Evolutionary conservation across 139 green algal genomes (phyloP), one percentile per base, ranked within the genome.

Genomic region (Chlorella sp.): DNA sequence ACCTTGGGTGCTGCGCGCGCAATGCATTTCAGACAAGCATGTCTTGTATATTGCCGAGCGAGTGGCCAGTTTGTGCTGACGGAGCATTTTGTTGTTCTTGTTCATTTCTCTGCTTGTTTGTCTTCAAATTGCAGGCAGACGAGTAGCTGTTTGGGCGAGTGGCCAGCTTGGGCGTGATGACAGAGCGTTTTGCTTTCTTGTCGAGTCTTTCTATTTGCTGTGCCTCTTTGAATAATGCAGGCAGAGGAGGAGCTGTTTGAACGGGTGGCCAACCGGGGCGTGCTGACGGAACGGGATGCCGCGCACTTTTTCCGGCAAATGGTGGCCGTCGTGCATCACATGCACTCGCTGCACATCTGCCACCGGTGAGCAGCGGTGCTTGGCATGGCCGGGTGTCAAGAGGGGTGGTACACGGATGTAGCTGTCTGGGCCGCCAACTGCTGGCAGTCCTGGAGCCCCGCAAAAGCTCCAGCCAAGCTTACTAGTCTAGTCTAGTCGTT

Each of bases 241-340:
- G 48, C 48, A 57, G 48, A 57, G 48, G 93, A 92, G 18, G 87
- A 95, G 86, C 71, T 95, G 42, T 92, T 92, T 82, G 87, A 95
- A 42, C 48, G 78, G 36, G 89, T 95, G 28, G 81, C 81, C 18
- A 37, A 37, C n/a, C 60, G 85, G 28, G 76, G 71, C 34, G 78
- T 61, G 83, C 89, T 92, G 42, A 90, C 84, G 34, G 93, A 95
- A 69, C 81, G 81, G 0, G 68, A 83, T 24, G 84, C 88, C 19
- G 91, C 91, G 14, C 66, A 79, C 9, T 82, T 92, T 32, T 93
- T 96, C 60, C 79, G 86, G 3, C 60, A 84, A 40, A 86, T 94
- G 80, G 79, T 93, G 53, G 85, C 89, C 16, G 81, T 91, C 24
- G 66, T 95, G 36, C 73, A 89, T 2, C 91, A 95, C 83, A 91